Base-by-base conservation (phyloP, 2,329 filamentous ascomycete species). In the Cercospora sp. region DNA sequence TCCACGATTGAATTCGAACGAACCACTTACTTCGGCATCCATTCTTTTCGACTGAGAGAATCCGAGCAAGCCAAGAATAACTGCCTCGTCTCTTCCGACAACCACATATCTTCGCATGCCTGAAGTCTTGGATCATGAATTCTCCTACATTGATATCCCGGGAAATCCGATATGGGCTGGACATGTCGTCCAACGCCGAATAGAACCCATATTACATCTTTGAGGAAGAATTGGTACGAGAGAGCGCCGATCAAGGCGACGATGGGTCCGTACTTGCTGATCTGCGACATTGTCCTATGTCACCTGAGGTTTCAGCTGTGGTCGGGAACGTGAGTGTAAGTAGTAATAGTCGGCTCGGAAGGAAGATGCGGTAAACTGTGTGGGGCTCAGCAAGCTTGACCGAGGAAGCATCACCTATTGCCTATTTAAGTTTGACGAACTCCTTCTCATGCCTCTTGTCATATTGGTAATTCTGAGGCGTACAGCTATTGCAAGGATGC, bases 41-140 rank as follows among this genome's bases (percentile, higher is more conserved):
- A 73, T 23, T 73, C 28, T 26, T 61, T 66, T 18, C 72, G 64
- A 18, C 63, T 45, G 10, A 58, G 20, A 10, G 69, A 53, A 40
- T 70, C 65, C 9, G 71, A 73, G 45, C 72, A 73, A 28, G 72
- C 71, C 5, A 73, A 61, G 45, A 73, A 73, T 6, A 73, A 62
- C 60, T 73, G 69, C 16, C 72, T 67, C 12, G 71, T 71, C 30
- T 65, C 40, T 42, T 73, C 72, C 1, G 72, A 73, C 12, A 73
- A 60, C 71, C 71, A 73, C 69, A 73, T 70, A 26, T 73, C 72
- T 53, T 73, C 72, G 42, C 72, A 73, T 36, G 72, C 72, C 28
- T 72, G 64, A 16, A 73, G 42, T 33, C 66, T 66, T 12, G 66
- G 65, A 48, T 71, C 72, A 5, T 68, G n/a, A 23, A 73, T 71